Conservation (phyloP, 202 grass and related monocot species). For the Digitaria exilis region DNA sequence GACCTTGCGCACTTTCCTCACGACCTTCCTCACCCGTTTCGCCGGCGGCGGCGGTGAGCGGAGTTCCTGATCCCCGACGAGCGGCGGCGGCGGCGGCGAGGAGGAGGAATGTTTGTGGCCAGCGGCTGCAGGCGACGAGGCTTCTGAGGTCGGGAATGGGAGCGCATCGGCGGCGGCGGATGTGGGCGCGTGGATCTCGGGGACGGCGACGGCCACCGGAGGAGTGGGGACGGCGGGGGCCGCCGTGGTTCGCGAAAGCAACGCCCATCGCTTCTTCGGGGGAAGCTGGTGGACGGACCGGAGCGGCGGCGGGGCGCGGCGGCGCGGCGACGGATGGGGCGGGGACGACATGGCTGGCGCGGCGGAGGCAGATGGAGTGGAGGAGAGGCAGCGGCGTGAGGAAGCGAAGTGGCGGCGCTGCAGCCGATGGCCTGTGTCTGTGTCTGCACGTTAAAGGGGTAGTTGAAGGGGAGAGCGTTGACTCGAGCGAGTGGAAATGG, state of each 20-base stretch:
- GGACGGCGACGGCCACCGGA: no score
- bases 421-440: no score
- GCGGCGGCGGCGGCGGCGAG: background rate
- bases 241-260: background rate
- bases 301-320: no score
- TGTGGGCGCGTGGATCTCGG: background rate
- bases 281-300: background rate
- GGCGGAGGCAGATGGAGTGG: no score
- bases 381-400: no score
- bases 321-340: background rate
- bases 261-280: slow-evolving; percentile 10
- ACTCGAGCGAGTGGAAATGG: no score
- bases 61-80: background rate
- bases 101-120: background rate
- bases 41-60: background rate
- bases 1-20: background rate
- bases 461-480: no score
- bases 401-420: no score
- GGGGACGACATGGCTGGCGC: no score
- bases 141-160: background rate
- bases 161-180: background rate
- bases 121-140: background rate
- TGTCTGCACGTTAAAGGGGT: no score
- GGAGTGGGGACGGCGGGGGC: background rate
- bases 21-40: slow-evolving; percentile 33